Percentiles rank a stretch among this genome's conserved stretches.
phyloP scores from a whole-genome alignment of 441 rosid species.

The Hura crepitans region DNA sequence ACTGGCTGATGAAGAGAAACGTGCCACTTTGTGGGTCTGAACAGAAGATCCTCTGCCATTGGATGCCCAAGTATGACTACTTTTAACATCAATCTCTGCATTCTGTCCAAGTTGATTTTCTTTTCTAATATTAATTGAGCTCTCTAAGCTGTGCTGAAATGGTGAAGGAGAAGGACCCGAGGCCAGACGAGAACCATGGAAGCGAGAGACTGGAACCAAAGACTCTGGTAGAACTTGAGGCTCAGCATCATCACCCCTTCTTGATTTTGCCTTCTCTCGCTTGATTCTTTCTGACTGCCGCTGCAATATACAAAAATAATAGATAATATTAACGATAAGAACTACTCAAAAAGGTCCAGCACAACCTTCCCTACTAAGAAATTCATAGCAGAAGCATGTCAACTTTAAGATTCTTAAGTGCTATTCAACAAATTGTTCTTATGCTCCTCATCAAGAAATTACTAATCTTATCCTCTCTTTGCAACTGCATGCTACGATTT shows the following conservation, averaged over 20 bases:
- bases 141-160: constrained; percentile 39
- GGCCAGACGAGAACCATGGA: constrained; percentile 88
- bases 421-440: not conserved
- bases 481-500: not conserved
- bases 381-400: too few relatives aligned
- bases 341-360: not conserved
- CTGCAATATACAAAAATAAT: constrained; percentile 39
- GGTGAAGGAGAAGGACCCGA: constrained; percentile 83
- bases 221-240: constrained; percentile 51
- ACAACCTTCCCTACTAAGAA: not conserved
- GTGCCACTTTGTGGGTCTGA: constrained; percentile 41
- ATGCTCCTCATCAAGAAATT: not conserved
- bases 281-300: constrained; percentile 68
- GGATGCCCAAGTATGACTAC: not conserved
- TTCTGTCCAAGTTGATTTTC: not conserved
- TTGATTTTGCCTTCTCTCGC: constrained; percentile 55
- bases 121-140: not conserved
- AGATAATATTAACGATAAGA: constrained; percentile 5
- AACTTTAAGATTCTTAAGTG: not conserved
- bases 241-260: constrained; percentile 56
- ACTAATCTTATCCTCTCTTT: not conserved
- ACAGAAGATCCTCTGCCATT: constrained; percentile 26
- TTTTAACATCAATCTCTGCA: constrained; percentile 10
- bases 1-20: constrained; percentile 49
- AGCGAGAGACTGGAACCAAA: constrained; percentile 76